phyloP scores from a whole-genome alignment of 345 rosid genomes.

The Rhizophora apiculata region DNA sequence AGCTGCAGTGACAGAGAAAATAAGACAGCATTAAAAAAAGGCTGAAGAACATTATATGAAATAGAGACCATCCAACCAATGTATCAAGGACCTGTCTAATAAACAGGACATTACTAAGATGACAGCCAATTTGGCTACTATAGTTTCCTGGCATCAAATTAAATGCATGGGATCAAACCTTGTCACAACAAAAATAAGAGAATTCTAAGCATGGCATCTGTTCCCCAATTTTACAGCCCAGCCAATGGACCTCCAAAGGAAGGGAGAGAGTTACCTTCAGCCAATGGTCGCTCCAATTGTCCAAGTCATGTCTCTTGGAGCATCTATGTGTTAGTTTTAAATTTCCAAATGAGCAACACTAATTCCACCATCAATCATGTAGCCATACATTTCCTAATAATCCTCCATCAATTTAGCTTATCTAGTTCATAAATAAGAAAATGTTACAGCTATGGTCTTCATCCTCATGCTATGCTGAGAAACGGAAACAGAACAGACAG shows the following conservation, averaged over 20 bases:
- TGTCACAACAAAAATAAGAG: background rate
- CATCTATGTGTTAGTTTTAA: no score
- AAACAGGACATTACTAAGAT: background rate
- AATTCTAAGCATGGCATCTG: background rate
- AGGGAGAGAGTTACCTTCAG: no score
- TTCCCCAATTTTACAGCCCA: background rate
- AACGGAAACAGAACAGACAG: no score
- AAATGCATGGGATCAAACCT: background rate
- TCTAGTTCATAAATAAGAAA: no score
- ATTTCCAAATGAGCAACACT: no score
- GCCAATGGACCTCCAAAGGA: background rate
- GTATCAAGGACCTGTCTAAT: background rate
- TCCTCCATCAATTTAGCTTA: no score
- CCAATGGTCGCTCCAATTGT: no score
- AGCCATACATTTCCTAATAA: no score
- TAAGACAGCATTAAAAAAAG: background rate
- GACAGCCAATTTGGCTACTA: background rate
- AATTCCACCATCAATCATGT: no score
- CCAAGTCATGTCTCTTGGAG: no score
- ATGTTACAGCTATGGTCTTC: no score
- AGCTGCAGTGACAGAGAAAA: constrained; percentile 18
- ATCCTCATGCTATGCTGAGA: no score
- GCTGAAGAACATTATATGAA: background rate
- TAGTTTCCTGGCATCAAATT: background rate
- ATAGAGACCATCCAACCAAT: background rate